Conservation (phyloP, 139 green algal genomes). For the Chlamydomonas incerta region DNA sequence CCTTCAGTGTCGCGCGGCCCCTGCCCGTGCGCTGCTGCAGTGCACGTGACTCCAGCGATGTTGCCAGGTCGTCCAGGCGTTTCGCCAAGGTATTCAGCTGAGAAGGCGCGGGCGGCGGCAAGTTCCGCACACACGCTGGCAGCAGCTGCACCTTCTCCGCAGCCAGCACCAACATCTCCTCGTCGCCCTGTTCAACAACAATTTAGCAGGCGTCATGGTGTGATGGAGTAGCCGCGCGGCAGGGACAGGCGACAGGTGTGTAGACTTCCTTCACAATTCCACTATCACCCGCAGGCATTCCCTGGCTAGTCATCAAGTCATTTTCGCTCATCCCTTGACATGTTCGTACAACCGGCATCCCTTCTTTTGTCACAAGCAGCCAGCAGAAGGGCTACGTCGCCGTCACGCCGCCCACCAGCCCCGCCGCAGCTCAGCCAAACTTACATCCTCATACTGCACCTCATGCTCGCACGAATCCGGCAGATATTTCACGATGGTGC, state of each 20-base stretch:
- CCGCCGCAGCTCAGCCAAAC: too few relatives aligned
- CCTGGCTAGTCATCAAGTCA: too few relatives aligned
- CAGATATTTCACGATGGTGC: background rate
- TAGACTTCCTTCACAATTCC: too few relatives aligned
- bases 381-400: too few relatives aligned
- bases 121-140: background rate
- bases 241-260: too few relatives aligned
- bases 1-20: conserved; percentile 14
- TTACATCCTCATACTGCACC: conserved; percentile 5
- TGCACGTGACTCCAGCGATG: background rate
- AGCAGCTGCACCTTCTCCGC: conserved; percentile 22
- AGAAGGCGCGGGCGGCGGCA: background rate
- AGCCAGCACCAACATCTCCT: background rate
- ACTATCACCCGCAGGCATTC: too few relatives aligned
- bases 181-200: background rate
- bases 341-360: too few relatives aligned
- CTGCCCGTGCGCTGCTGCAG: conserved; percentile 10
- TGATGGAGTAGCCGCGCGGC: too few relatives aligned
- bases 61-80: background rate
- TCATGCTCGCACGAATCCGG: background rate
- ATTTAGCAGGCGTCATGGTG: too few relatives aligned
- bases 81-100: background rate
- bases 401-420: too few relatives aligned
- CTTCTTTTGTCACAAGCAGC: too few relatives aligned
- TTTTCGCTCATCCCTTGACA: too few relatives aligned